Percentiles rank a stretch among this genome's conserved stretches.
Conservation (phyloP, 352 stramenopile genomes). For the Pilasporangium apinafurcum region DNA sequence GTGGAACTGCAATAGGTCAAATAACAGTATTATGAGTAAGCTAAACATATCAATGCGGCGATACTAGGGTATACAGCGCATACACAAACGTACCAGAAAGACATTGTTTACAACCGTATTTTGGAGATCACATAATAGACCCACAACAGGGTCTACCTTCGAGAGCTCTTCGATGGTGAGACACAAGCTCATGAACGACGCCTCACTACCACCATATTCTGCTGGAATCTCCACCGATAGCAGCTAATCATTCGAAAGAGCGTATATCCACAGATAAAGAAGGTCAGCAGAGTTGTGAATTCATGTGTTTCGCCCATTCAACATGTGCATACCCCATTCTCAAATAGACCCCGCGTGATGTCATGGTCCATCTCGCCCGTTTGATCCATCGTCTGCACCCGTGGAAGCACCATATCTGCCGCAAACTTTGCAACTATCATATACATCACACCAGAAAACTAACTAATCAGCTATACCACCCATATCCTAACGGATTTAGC, state of each 20-base stretch:
- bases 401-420: constrained; percentile 74
- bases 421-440: constrained; percentile 76
- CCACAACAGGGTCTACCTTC: constrained; percentile 92
- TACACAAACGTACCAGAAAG: constrained; percentile 52
- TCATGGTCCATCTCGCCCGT: constrained; percentile 85
- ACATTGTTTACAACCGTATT: constrained; percentile 95
- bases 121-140: constrained; percentile 94
- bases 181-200: constrained; percentile 93
- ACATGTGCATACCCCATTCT: constrained; percentile 58
- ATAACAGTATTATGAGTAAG: constrained; percentile 2
- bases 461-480: neutral
- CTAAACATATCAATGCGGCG: too few relatives aligned
- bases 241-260: constrained; percentile 32
- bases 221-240: constrained; percentile 96
- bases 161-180: constrained; percentile 96
- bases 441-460: neutral
- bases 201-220: constrained; percentile 88
- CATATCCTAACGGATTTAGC: too few relatives aligned
- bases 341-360: constrained; percentile 90
- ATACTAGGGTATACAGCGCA: too few relatives aligned
- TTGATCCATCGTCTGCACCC: constrained; percentile 92
- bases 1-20: constrained; percentile 31
- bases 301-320: neutral
- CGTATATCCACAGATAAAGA: neutral
- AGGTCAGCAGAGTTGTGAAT: neutral